Evolutionary conservation across 1,139 yeast genomes (phyloP), one percentile per base, ranked within the genome.

Genomic region (Casaregolazyma suthepensis): DNA sequence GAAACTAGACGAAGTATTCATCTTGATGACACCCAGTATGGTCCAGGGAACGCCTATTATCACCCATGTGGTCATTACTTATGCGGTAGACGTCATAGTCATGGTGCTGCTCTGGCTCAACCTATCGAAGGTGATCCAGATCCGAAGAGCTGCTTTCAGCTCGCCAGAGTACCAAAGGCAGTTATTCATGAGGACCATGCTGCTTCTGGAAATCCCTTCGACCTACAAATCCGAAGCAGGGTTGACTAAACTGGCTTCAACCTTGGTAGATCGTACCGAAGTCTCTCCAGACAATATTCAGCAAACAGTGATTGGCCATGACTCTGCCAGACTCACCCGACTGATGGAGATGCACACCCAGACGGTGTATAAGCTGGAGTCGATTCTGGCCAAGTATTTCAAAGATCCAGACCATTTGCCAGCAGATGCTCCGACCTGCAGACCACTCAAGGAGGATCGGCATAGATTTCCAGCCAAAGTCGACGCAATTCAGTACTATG

Each of bases 11-110:
- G 74, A 71, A 51, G 69, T 70, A 2, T 68, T 71, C 51, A 57
- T 69, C n/a, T 58, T 70, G 18, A 66, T 69, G 66, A 71, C 75
- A 5, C 75, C 75, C 0, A 62, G 69, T 0, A 59, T 70, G 29
- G 59, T 72, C 6, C 55, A 59, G 2, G 72, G 72, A 3, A 50
- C 46, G 9, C 68, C 72, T 20, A 59, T 72, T 55, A 57, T 62
- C 2, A 67, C 72, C 20, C 75, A 73, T 50, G 68, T 70, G 5
- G 68, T 63, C 19, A 57, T 71, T 22, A 70, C 71, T 4, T 73
- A 70, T 62, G 56, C 61, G 23, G 59, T 66, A 45, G 64, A 65
- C 37, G 45, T 54, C 37, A 55, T 67, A 1, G 67, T 71, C 12
- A 53, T 68, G 47, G 51, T 52, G 29, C 62, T 70, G 48, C 56